Evolutionary conservation across 73 alveolate species (phyloP).

Genomic region (Breviolum minutum): DNA sequence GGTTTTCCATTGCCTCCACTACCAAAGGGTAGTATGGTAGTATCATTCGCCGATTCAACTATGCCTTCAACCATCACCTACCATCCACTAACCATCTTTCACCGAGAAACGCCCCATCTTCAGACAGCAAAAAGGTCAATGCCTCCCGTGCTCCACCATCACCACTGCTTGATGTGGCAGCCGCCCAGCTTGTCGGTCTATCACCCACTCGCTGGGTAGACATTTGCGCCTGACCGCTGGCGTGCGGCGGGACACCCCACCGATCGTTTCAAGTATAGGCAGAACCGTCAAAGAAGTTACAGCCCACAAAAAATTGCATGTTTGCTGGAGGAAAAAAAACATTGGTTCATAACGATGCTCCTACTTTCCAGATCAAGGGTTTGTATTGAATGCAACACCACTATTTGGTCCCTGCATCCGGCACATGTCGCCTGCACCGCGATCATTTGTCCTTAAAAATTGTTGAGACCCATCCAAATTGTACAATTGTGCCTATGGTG

Average conservation of each 20-base stretch:
- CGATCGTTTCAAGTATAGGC: not conserved
- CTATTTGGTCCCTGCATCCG: too few species aligned
- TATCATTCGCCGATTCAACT: too few species aligned
- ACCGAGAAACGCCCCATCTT: slow-evolving; percentile 71
- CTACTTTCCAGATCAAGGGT: too few species aligned
- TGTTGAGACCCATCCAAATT: not conserved
- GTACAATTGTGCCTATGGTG: too few species aligned
- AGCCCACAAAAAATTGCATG: too few species aligned
- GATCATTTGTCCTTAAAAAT: not conserved
- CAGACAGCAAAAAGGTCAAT: slow-evolving; percentile 69
- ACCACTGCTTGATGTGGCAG: not conserved
- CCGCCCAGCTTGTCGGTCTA: slow-evolving; percentile 91
- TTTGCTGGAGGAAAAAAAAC: too few species aligned
- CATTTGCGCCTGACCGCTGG: slow-evolving; percentile 64
- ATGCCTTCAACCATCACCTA: not conserved
- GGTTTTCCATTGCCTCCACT: too few species aligned
- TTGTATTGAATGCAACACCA: too few species aligned
- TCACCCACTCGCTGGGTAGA: slow-evolving; percentile 90
- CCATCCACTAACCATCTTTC: not conserved
- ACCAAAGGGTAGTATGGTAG: too few species aligned
- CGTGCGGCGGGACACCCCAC: not conserved
- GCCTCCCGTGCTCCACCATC: slow-evolving; percentile 80
- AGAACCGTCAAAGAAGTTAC: too few species aligned
- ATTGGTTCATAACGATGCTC: too few species aligned
- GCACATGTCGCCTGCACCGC: too few species aligned